Conservation (phyloP, 2,329 filamentous ascomycete species). For the Ustulina deusta region DNA sequence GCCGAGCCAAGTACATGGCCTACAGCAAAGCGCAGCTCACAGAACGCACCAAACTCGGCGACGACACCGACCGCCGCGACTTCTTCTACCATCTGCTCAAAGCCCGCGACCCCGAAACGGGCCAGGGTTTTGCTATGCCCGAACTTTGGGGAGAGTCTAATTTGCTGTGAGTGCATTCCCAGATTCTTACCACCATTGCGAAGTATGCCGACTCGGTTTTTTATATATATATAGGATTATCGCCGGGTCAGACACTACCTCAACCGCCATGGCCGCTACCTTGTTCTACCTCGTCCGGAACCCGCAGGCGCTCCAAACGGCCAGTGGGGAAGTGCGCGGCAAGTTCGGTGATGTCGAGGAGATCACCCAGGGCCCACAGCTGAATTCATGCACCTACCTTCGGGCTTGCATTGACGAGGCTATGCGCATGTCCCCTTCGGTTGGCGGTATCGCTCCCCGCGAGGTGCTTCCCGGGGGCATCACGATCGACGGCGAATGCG, state of each 20-base stretch:
- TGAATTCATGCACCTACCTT: conserved; percentile 68
- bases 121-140: conserved; percentile 71
- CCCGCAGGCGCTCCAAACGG: conserved; percentile 60
- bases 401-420: conserved; percentile 74
- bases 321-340: conserved; percentile 63
- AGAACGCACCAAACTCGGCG: conserved; percentile 74
- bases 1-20: conserved; percentile 76
- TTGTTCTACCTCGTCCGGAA: conserved; percentile 72
- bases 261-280: conserved; percentile 73
- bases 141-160: conserved; percentile 80
- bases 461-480: conserved; percentile 68
- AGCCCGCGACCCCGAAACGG: conserved; percentile 77
- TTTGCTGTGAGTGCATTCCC: conserved; percentile 63
- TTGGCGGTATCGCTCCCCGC: conserved; percentile 70
- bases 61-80: conserved; percentile 75
- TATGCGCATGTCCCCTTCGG: conserved; percentile 72
- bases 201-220: background rate
- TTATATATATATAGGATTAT: conserved; percentile 74
- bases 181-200: background rate
- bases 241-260: conserved; percentile 78
- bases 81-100: conserved; percentile 82
- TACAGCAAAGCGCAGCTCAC: conserved; percentile 76
- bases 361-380: conserved; percentile 63
- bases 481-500: conserved; percentile 63
- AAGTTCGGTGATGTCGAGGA: conserved; percentile 66